Evolutionary conservation across 2,329 filamentous ascomycete genomes (phyloP), one percentile per base, ranked within the genome.

Genomic region (Neonectria punicea): DNA sequence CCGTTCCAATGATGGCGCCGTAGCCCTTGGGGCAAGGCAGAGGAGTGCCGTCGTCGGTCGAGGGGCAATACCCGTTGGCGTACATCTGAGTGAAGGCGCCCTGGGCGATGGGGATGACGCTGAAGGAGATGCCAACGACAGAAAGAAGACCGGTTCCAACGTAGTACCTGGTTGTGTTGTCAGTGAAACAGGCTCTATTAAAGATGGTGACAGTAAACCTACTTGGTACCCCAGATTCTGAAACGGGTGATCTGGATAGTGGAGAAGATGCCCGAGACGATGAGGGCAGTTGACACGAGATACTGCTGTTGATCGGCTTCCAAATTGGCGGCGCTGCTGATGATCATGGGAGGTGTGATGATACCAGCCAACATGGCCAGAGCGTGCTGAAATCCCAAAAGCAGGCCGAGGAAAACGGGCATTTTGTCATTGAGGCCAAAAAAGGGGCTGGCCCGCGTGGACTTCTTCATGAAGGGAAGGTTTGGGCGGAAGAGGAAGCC

Each of bases 371-470:
- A 78, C 92, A 96, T 94, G 61, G 92, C 88, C 46, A 96, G 82
- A 1, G 92, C 85, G 77, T 96, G 93, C 73, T 96, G 93, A 57
- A 96, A 87, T 18, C 93, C 93, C 2, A 96, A 86, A 1, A 96
- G 82, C 3, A 94, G 76, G 10, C 90, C 91, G 18, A 96, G 82
- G 8, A 94, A 75, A 9, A 95, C 87, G 4, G 93, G 93, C 86
- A 96, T 92, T 61, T 81, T 82, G 78, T 94, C 92, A 72, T 95
- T 87, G 43, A 95, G 87, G n/a, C 92, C 93, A 74, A 95, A 96
- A 79, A 97, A 96, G 0, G 93, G 93, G 34, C 91, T 88, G 41
- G 70, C 62, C 68, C 81, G 79, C 36, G 78, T 77, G 5, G 81
- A 73, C 77, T 87, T 75, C 76, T 87, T 89, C 84, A 96, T 89